phyloP scores from a whole-genome alignment of 306 rosid genomes.

The Argentina anserina region DNA sequence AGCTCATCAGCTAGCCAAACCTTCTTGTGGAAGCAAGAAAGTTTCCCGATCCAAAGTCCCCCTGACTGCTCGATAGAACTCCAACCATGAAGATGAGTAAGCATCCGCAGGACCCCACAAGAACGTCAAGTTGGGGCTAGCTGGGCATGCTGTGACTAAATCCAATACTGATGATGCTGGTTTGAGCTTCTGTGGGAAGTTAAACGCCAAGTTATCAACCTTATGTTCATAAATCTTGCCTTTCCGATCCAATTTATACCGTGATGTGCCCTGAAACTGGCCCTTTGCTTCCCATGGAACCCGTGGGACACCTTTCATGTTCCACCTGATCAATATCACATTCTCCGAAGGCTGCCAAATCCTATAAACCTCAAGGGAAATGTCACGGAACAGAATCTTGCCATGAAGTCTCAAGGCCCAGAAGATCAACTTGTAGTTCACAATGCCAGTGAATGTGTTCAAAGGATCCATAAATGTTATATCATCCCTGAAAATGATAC shows the following conservation, averaged over 20 bases:
- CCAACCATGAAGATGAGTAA: conserved; percentile 73
- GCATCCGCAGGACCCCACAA: conserved; percentile 59
- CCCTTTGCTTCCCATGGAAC: conserved; percentile 96
- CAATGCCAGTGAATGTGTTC: conserved; percentile 83
- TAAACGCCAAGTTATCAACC: conserved; percentile 88
- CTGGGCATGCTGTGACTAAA: conserved; percentile 78
- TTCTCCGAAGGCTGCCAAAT: conserved; percentile 98
- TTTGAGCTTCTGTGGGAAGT: conserved; percentile 62
- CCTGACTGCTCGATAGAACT: conserved; percentile 65
- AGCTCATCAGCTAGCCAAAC: conserved; percentile 45
- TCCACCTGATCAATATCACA: conserved; percentile 82
- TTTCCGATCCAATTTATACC: conserved; percentile 69
- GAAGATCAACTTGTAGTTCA: conserved; percentile 79
- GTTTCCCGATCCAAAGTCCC: conserved; percentile 56
- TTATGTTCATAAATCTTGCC: conserved; percentile 92
- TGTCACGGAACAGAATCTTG: conserved; percentile 68
- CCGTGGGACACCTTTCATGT: conserved; percentile 77
- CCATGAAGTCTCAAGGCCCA: conserved; percentile 96
- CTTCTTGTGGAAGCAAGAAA: conserved; percentile 56
- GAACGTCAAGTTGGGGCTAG: conserved; percentile 85
- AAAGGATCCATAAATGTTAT: conserved; percentile 75
- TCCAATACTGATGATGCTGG: conserved; percentile 78
- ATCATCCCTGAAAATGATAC: conserved; percentile 66
- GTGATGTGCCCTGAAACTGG: conserved; percentile 90
- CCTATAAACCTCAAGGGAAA: conserved; percentile 68